These are phyloP conservation scores for Ambrosia trifida DNA, from an alignment of 129 eudicot species.

Conservation along the genomic window DNA sequence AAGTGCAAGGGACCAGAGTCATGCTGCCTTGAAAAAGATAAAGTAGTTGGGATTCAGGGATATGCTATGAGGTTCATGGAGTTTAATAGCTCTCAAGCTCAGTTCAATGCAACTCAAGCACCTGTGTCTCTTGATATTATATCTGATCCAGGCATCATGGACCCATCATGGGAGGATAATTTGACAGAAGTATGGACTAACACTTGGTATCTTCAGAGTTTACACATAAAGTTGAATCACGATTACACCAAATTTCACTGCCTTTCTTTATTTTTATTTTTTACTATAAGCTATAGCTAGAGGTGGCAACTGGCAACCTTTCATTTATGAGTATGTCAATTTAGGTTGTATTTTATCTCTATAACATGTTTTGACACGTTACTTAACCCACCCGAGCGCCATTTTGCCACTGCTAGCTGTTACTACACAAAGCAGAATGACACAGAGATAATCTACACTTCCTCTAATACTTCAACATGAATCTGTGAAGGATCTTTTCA, in stretches of 20 bases:
- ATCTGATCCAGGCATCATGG: constrained; percentile 44
- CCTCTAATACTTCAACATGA: constrained; percentile 1
- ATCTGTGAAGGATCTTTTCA: constrained; percentile 17
- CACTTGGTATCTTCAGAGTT: neutral
- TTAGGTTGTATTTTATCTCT: neutral
- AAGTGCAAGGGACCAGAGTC: constrained; percentile 44
- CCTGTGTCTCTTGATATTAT: constrained; percentile 46
- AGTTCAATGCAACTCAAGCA: constrained; percentile 37
- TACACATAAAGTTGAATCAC: constrained; percentile 9
- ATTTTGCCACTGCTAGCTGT: constrained; percentile 5
- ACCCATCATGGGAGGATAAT: constrained; percentile 53
- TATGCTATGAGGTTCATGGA: constrained; percentile 72
- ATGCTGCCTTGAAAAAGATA: constrained; percentile 34
- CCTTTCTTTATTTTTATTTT: neutral
- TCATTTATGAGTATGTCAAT: neutral
- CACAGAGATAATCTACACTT: neutral
- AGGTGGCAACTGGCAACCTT: neutral
- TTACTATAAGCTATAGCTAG: neutral
- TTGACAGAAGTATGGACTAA: constrained; percentile 59
- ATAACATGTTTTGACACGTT: neutral
- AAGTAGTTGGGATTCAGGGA: constrained; percentile 44
- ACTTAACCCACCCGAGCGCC: neutral
- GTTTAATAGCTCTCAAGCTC: constrained; percentile 40
- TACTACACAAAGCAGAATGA: constrained; percentile 18
- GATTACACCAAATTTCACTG: neutral